A percentile compares a stretch with the other conserved stretches of the same genome.
phyloP scores from a whole-genome alignment of 495 filamentous ascomycete genomes.

The Xylaria nigripes region DNA sequence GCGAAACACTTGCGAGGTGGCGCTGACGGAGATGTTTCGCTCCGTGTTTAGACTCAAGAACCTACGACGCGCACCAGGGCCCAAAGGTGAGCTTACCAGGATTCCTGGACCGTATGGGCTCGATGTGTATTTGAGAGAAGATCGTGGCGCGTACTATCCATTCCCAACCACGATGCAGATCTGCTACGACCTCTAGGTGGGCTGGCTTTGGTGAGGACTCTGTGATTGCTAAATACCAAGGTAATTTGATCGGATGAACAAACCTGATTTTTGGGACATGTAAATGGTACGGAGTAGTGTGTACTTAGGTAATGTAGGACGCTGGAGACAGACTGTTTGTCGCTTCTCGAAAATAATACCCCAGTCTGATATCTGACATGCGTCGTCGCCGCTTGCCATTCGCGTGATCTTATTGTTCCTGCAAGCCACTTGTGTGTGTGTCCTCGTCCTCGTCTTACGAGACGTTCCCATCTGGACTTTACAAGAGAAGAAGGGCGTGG shows the following conservation, averaged over 20 bases:
- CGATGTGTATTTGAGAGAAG: slow-evolving; percentile 64
- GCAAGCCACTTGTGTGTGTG: neutral
- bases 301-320: too few relatives aligned
- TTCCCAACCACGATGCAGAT: slow-evolving; percentile 66
- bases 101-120: slow-evolving; percentile 51
- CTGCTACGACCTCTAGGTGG: slow-evolving; percentile 36
- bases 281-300: too few relatives aligned
- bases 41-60: slow-evolving; percentile 54
- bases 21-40: slow-evolving; percentile 59
- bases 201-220: too few relatives aligned
- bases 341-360: too few relatives aligned
- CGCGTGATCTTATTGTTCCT: neutral
- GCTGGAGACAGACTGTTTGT: too few relatives aligned
- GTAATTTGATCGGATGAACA: too few relatives aligned
- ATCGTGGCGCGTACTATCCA: slow-evolving; percentile 60
- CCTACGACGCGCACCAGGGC: slow-evolving; percentile 61
- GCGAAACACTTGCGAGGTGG: slow-evolving; percentile 51
- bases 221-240: too few relatives aligned
- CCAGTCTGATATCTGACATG: neutral
- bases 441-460: neutral
- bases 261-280: too few relatives aligned
- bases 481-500: neutral
- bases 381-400: neutral
- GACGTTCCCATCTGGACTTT: neutral
- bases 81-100: slow-evolving; percentile 67